These are phyloP conservation scores for Fomitopsis betulina DNA, from an alignment of 1,284 basidiomycete species.

Conservation along the genomic window DNA sequence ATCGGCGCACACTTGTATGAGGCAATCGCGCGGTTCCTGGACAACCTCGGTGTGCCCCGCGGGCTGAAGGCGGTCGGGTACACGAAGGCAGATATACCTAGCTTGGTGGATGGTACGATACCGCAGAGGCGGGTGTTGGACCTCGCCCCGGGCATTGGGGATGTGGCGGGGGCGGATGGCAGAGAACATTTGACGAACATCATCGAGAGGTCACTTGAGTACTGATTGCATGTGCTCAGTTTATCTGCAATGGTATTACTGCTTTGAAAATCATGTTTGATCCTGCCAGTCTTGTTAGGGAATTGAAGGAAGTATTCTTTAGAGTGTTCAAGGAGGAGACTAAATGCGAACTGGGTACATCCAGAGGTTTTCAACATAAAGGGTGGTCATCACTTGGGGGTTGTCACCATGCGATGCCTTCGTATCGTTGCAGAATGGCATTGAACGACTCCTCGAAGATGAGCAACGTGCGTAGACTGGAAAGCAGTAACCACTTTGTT, in stretches of 20 bases:
- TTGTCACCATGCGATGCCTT: no score
- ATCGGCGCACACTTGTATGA: constrained; percentile 84
- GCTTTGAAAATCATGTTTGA: no score
- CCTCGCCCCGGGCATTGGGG: constrained; percentile 80
- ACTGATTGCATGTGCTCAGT: constrained; percentile 36
- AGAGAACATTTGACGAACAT: constrained; percentile 74
- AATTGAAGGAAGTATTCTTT: no score
- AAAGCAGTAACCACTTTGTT: no score
- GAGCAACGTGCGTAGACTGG: no score
- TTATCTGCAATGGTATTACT: neutral
- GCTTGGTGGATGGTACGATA: constrained; percentile 81
- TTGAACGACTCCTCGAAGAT: no score
- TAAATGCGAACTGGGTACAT: no score
- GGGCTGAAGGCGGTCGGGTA: constrained; percentile 89
- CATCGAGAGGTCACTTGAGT: constrained; percentile 72
- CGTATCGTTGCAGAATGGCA: no score
- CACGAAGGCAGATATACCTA: constrained; percentile 54
- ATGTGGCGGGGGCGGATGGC: constrained; percentile 76
- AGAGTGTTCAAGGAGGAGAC: no score
- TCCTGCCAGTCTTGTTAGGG: no score
- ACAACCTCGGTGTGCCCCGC: constrained; percentile 81
- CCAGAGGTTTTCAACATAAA: no score
- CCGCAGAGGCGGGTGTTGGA: constrained; percentile 87
- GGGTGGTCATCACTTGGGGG: no score
- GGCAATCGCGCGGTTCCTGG: constrained; percentile 88